These are phyloP conservation scores for Cryptococcus wingfieldii DNA, from an alignment of 1,284 basidiomycete species.

Conservation along the genomic window DNA sequence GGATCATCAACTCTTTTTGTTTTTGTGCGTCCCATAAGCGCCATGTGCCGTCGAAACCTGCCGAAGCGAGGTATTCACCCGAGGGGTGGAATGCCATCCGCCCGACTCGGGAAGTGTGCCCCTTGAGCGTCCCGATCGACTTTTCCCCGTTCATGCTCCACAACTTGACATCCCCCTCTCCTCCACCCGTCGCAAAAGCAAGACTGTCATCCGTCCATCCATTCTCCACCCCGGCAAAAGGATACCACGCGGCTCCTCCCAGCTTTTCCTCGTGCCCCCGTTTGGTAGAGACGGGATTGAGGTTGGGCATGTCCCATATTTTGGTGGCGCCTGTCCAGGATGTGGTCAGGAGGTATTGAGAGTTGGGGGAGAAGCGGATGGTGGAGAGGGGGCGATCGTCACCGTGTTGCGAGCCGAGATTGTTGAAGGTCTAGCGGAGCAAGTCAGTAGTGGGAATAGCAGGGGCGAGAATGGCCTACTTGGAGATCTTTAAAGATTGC, in stretches of 20 bases:
- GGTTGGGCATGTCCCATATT: conserved; percentile 89
- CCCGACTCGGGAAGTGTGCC: conserved; percentile 86
- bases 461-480: conserved; percentile 52
- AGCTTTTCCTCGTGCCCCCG: conserved; percentile 85
- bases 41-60: conserved; percentile 99
- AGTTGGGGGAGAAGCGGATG: conserved; percentile 91
- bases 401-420: conserved; percentile 94
- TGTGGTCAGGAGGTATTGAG: conserved; percentile 78
- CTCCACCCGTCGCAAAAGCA: conserved; percentile 88
- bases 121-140: conserved; percentile 75
- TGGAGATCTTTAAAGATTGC: conserved; percentile 84
- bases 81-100: conserved; percentile 94
- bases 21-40: conserved; percentile 88
- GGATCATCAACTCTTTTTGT: conserved; percentile 74
- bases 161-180: conserved; percentile 76
- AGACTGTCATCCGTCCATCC: conserved; percentile 83
- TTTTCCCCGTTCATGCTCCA: conserved; percentile 85
- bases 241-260: conserved; percentile 97
- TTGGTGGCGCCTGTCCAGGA: conserved; percentile 95
- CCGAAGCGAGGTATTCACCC: conserved; percentile 85
- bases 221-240: conserved; percentile 80
- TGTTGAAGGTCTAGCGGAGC: conserved; percentile 68
- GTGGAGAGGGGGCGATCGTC: conserved; percentile 91
- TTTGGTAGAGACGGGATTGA: conserved; percentile 68
- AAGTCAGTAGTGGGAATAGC: background rate